phyloP scores from a whole-genome alignment of 352 stramenopile species.

The Pythium rishiriense region DNA sequence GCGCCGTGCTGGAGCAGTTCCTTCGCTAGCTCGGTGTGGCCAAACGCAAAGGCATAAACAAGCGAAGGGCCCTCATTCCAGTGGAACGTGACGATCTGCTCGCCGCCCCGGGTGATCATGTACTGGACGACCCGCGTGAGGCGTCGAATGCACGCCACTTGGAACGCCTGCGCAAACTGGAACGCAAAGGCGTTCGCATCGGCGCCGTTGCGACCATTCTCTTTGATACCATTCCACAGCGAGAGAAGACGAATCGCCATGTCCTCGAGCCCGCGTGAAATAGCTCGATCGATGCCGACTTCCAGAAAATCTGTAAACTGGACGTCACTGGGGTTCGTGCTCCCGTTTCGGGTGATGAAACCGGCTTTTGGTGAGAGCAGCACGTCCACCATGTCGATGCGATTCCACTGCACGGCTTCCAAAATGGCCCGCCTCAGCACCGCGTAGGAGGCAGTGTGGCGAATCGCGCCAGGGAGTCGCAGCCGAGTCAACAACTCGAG shows the following conservation, averaged over 20 bases:
- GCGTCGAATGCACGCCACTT: slow-evolving; percentile 60
- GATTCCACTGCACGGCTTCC: slow-evolving; percentile 61
- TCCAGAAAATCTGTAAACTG: slow-evolving; percentile 59
- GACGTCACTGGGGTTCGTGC: slow-evolving; percentile 1
- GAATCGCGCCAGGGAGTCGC: slow-evolving; percentile 16
- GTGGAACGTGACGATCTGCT: slow-evolving; percentile 60
- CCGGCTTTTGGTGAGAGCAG: slow-evolving; percentile 25
- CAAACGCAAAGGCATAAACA: slow-evolving; percentile 67
- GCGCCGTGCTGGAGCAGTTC: slow-evolving; percentile 46
- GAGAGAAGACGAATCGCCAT: slow-evolving; percentile 59
- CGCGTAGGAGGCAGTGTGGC: slow-evolving; percentile 30
- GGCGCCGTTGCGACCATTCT: slow-evolving; percentile 30
- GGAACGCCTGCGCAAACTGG: slow-evolving; percentile 65
- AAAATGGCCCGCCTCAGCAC: slow-evolving; percentile 58
- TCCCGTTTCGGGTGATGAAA: background rate
- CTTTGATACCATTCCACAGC: slow-evolving; percentile 50
- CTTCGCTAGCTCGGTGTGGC: slow-evolving; percentile 35
- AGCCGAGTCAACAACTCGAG: slow-evolving; percentile 18
- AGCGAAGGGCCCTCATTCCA: slow-evolving; percentile 59
- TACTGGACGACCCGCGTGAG: slow-evolving; percentile 41
- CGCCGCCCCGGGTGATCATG: slow-evolving; percentile 55
- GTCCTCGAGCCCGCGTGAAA: slow-evolving; percentile 59
- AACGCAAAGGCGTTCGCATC: slow-evolving; percentile 58
- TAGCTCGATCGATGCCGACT: slow-evolving; percentile 49
- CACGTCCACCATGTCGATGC: slow-evolving; percentile 43